Percentiles rank a stretch among this genome's conserved stretches.
Conservation (phyloP, 1,284 basidiomycete genomes). For the Porogramme epimiltina region DNA sequence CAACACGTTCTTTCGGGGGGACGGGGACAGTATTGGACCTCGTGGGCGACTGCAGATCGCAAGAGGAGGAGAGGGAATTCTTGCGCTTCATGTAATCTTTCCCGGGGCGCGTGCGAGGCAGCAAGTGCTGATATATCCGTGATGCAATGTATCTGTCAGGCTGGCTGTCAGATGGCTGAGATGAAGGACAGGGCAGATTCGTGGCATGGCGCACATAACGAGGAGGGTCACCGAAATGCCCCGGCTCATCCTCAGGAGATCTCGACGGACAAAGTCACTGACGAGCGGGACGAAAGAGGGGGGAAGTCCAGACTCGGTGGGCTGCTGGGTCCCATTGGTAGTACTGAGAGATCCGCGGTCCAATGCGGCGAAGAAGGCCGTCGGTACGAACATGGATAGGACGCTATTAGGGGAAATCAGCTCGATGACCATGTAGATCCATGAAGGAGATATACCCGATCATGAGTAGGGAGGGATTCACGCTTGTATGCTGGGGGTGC, state of each 20-base stretch:
- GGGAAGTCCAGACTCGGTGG: neutral
- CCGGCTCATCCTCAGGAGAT: slow-evolving; percentile 59
- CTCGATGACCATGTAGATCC: no score
- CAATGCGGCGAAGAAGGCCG: slow-evolving; percentile 64
- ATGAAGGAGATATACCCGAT: slow-evolving; percentile 48
- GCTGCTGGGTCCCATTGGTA: neutral
- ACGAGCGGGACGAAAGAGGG: slow-evolving; percentile 4
- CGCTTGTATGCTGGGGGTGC: slow-evolving; percentile 46
- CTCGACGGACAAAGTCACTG: slow-evolving; percentile 32
- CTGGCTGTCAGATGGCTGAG: neutral
- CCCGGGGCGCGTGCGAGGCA: slow-evolving; percentile 29
- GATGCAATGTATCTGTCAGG: slow-evolving; percentile 42
- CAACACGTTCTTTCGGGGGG: slow-evolving; percentile 42
- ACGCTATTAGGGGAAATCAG: slow-evolving; percentile 49
- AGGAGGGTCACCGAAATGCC: slow-evolving; percentile 64
- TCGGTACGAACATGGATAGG: slow-evolving; percentile 59
- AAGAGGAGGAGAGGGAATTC: slow-evolving; percentile 40
- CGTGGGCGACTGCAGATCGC: no score
- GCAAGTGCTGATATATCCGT: slow-evolving; percentile 67
- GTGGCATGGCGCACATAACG: slow-evolving; percentile 45
- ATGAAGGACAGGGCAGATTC: no score
- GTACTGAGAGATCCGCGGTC: slow-evolving; percentile 36
- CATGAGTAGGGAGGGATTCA: slow-evolving; percentile 65
- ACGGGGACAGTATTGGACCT: no score
- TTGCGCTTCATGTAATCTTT: slow-evolving; percentile 42